Conservation (phyloP, 2,329 filamentous ascomycete species). For the Hymenoscyphus repandus region DNA sequence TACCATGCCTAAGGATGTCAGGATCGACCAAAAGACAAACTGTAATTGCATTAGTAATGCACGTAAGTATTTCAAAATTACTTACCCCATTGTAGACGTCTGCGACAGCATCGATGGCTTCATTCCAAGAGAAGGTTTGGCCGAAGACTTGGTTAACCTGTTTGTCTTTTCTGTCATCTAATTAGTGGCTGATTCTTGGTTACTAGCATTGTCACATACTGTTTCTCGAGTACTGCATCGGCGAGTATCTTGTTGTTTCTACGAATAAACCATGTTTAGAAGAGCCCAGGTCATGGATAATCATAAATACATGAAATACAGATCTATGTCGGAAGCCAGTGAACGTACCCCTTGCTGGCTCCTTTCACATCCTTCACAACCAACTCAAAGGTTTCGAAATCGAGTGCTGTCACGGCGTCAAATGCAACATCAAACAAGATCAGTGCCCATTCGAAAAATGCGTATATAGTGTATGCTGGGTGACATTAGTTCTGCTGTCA, state of each 20-base stretch:
- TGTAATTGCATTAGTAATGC: constrained; percentile 33
- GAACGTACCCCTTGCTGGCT: constrained; percentile 95
- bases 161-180: constrained; percentile 62
- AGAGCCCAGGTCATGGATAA: constrained; percentile 23
- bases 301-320: constrained; percentile 39
- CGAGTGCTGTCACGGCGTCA: constrained; percentile 87
- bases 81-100: constrained; percentile 88
- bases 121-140: constrained; percentile 65
- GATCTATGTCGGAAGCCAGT: constrained; percentile 84
- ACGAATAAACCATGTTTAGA: constrained; percentile 32
- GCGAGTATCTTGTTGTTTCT: constrained; percentile 39
- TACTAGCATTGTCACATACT: constrained; percentile 49
- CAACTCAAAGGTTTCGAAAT: constrained; percentile 86
- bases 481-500: constrained; percentile 21
- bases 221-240: constrained; percentile 58
- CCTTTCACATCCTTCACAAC: constrained; percentile 85
- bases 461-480: constrained; percentile 90
- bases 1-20: constrained; percentile 81
- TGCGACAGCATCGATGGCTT: constrained; percentile 73
- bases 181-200: constrained; percentile 26
- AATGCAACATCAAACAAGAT: constrained; percentile 95
- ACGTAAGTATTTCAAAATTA: not conserved
- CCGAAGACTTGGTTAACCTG: constrained; percentile 65
- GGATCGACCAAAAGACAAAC: constrained; percentile 94
- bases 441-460: constrained; percentile 96